Base-by-base conservation (phyloP, 129 eudicot genomes). In the Pseudognaphalium luteoalbum region DNA sequence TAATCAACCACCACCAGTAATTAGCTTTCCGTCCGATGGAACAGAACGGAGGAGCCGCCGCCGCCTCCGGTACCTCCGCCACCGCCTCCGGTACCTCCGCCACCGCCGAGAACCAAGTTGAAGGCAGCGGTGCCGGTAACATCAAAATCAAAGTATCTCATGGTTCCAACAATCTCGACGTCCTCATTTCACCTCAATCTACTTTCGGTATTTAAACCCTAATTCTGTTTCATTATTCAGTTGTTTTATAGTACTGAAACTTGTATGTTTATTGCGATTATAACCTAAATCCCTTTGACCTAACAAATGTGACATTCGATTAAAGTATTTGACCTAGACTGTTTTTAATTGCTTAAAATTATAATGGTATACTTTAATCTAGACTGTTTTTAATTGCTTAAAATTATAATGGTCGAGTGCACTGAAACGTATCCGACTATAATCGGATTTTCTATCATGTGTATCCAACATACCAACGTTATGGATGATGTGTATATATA, bases 151-250 rank as follows among this genome's bases (percentile, higher is more conserved):
- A 81, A 84, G 86, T 90, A 30, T 70, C 82, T 63, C 65, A 77
- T 74, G 88, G 87, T 73, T 79, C 90, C 22, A 61, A 74, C 57
- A 74, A 68, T 35, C 51, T 76, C 68, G 86, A 87, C 73, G 74
- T 90, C 50, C 19, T 58, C 17, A 75, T 80, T 29, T 78, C 84
- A 29, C 81, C 89, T 77, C 63, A 71, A 17, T 70, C 77, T 73
- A 87, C 96, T 75, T 87, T 90, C 56, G 96, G 92, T 87, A 90
- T 2, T 54, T 60, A 47, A 47, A 12, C 62, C 34, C 57, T 73
- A 29, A 3, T 34, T 7, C 14, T 47, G 2, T 52, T 69, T 25
- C 47, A n/a, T 33, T 7, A 19, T 19, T 56, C 74, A 19, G 0
- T 56, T 32, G 22, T 60, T 22, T 22, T 33, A 61, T 61, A 7